Evolutionary conservation across 2,329 filamentous ascomycete species (phyloP), one percentile per base, ranked within the genome.

Genomic region (Eutypa lata): DNA sequence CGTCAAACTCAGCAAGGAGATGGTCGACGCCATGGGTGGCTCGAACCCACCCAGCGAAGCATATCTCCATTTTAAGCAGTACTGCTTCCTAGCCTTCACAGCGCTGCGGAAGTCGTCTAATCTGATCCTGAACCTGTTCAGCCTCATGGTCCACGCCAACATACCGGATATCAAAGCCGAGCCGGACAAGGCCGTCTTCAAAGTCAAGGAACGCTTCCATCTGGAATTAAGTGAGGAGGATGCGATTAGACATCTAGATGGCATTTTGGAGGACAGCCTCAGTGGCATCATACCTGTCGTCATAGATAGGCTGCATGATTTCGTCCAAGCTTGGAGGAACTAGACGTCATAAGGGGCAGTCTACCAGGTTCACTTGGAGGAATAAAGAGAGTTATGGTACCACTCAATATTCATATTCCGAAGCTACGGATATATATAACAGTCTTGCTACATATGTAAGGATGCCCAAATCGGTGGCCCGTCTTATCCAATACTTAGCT

Each of bases 11-110:
- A 93, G 89, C 66, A 93, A 92, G 62, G 93, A 99, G 67, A 99
- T 99, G 94, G 90, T 97, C 3, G 94, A 99, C 65, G 94, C 92
- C 57, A 97, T 99, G 91, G 95, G 95, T 40, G 94, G 94, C 13
- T 81, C 86, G 7, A 80, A 82, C 33, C 91, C 89, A 3, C 65
- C 66, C 1, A 68, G 67, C 54, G 83, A 89, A 21, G 87, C 95
- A 57, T 99, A 96, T 70, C 79, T 87, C 43, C 83, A 88, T 50
- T 99, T 99, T 74, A 94, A 94, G 68, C 90, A 95, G 64, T 96
- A 97, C 71, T 96, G 91, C 69, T 97, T 96, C 72, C 89, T 96
- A 3, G 91, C 94, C 0, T 99, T 96, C 72, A 90, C 89, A 1
- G 92, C 94, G 1, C 76, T 99, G 43, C 84, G 94, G 53, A 96